phyloP scores from a whole-genome alignment of 2,329 filamentous ascomycete species.

The Eutypella sp. region DNA sequence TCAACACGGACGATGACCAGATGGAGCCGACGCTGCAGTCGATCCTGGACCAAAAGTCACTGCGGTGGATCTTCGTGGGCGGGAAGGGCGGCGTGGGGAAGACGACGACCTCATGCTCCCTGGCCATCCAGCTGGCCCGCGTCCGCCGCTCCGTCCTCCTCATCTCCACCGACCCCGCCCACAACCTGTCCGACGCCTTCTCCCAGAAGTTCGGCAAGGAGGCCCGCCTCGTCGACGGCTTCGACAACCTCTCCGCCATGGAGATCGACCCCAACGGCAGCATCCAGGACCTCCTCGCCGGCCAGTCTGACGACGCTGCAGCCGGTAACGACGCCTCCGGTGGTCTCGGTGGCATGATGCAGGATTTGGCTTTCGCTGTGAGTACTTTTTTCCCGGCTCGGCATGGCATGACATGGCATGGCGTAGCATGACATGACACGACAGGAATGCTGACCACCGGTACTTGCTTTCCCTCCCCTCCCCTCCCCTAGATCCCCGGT shows the following conservation, averaged over 20 bases:
- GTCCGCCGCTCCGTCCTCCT: conserved; percentile 93
- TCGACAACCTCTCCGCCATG: conserved; percentile 93
- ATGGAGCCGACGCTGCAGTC: conserved; percentile 92
- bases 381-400: conserved; percentile 25
- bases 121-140: conserved; percentile 94
- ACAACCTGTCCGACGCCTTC: conserved; percentile 97
- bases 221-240: conserved; percentile 85
- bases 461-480: neutral
- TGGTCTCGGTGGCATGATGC: conserved; percentile 91
- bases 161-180: conserved; percentile 96
- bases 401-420: neutral
- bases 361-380: conserved; percentile 93
- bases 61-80: conserved; percentile 98
- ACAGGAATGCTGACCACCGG: neutral
- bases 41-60: conserved; percentile 88
- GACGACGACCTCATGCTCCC: conserved; percentile 97
- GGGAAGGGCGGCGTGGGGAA: conserved; percentile 98
- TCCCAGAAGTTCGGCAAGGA: conserved; percentile 99
- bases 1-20: conserved; percentile 63
- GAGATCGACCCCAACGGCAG: conserved; percentile 98
- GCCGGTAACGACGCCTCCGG: conserved; percentile 35
- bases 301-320: conserved; percentile 59
- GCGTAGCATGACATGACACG: neutral
- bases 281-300: conserved; percentile 88
- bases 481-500: conserved; percentile 70